phyloP scores from a whole-genome alignment of 2,329 filamentous ascomycete species.

The Myotisia sp. region DNA sequence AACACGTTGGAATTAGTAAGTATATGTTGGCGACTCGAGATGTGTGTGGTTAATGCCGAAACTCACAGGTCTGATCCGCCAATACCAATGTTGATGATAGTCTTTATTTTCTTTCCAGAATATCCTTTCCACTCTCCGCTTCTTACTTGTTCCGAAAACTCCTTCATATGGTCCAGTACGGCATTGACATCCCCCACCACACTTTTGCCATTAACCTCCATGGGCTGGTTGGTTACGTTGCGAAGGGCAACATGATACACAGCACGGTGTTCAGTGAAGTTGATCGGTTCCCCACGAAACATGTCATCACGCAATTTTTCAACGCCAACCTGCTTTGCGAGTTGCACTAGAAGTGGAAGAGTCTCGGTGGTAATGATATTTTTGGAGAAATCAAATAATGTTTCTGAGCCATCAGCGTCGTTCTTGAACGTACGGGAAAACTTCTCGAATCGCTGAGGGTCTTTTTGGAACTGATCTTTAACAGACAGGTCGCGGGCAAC shows the following conservation, averaged over 20 bases:
- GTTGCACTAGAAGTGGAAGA: slow-evolving; percentile 67
- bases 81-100: slow-evolving; percentile 93
- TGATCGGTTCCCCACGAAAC: slow-evolving; percentile 97
- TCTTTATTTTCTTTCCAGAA: slow-evolving; percentile 93
- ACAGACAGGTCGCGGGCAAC: slow-evolving; percentile 82
- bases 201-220: slow-evolving; percentile 77
- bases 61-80: slow-evolving; percentile 94
- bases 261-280: slow-evolving; percentile 93
- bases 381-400: slow-evolving; percentile 98
- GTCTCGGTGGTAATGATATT: slow-evolving; percentile 96
- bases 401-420: slow-evolving; percentile 63
- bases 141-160: slow-evolving; percentile 88
- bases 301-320: slow-evolving; percentile 93
- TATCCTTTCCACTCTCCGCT: slow-evolving; percentile 95
- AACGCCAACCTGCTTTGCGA: slow-evolving; percentile 79
- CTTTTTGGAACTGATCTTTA: slow-evolving; percentile 81
- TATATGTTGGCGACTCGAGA: neutral
- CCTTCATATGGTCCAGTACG: slow-evolving; percentile 93
- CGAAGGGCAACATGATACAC: slow-evolving; percentile 92
- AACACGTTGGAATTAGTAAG: neutral
- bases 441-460: slow-evolving; percentile 77
- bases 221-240: slow-evolving; percentile 69
- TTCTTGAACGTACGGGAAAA: slow-evolving; percentile 77
- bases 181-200: slow-evolving; percentile 87
- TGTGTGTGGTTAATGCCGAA: slow-evolving; percentile 1